Evolutionary conservation across 2,329 filamentous ascomycete species (phyloP), one percentile per base, ranked within the genome.

Genomic region (Phialophora verrucosa): DNA sequence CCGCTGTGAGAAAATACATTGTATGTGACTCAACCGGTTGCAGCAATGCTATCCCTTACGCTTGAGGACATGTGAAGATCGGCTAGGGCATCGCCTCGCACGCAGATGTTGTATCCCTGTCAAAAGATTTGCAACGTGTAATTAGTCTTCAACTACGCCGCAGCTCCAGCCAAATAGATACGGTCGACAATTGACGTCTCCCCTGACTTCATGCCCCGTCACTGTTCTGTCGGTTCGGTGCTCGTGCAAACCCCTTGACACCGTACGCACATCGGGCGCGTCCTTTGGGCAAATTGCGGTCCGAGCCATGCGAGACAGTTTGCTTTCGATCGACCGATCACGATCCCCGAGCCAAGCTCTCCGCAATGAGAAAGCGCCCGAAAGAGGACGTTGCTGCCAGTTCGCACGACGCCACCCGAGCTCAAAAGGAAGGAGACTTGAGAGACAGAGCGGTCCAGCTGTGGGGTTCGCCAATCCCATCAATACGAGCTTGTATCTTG

Each of bases 301-400:
- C 38, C 38, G 38, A 44, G n/a, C 38, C 38, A 44, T 44, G 38
- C 38, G 38, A 44, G 38, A 27, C 38, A 20, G 14, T 17, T n/a
- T 44, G 38, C n/a, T 1, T 44, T 44, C 17, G 38, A 44, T 44
- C 38, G 38, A 44, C 25, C 49, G 49, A 51, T 51, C 49, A 51
- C 49, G 23, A 51, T 51, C 23, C 49, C 10, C n/a, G n/a, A 29
- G 49, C 49, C 49, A 51, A 51, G 49, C 20, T 27, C 38, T 51
- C 49, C 53, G 29, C 29, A 10, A n/a, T 29, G 27, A 55, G 53
- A 29, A 55, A 35, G 53, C 29, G 29, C 11, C 29, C 53, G 53
- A 55, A 58, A 58, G 35, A 32, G 55, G 55, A 58, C 35, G 55
- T 32, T 58, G 55, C 55, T 42, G 55, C 55, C 53, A n/a, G 11